phyloP scores from a whole-genome alignment of 352 stramenopile species.

The Phytophthora rubi region DNA sequence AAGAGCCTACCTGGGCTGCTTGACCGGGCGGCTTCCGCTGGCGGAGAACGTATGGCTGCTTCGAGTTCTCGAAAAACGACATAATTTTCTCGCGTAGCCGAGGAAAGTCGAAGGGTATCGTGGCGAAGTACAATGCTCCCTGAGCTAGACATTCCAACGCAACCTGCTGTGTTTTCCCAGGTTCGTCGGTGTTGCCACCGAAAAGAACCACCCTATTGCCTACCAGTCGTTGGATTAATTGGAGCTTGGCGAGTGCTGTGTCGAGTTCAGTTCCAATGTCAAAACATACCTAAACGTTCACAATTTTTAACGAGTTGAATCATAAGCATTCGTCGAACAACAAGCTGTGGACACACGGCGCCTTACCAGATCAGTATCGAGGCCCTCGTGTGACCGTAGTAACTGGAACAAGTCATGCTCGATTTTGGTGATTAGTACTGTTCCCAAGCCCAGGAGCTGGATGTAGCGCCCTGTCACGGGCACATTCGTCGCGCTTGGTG shows the following conservation, averaged over 20 bases:
- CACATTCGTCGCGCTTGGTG: conserved; percentile 43
- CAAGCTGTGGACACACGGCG: background rate
- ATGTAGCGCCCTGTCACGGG: conserved; percentile 71
- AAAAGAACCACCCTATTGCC: conserved; percentile 63
- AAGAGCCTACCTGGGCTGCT: conserved; percentile 33
- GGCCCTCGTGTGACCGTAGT: conserved; percentile 39
- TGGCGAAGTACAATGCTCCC: conserved; percentile 69
- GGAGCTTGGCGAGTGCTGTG: conserved; percentile 48
- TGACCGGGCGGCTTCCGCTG: conserved; percentile 43
- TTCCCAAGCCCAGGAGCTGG: conserved; percentile 69
- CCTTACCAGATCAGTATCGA: conserved; percentile 61
- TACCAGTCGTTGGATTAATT: conserved; percentile 40
- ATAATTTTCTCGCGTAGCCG: conserved; percentile 61
- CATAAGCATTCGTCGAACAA: background rate
- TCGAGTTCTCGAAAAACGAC: conserved; percentile 57
- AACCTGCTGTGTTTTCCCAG: conserved; percentile 38
- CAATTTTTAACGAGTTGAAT: background rate
- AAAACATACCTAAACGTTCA: conserved; percentile 60
- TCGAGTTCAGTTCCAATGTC: conserved; percentile 63
- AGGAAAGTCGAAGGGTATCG: conserved; percentile 65
- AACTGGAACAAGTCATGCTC: conserved; percentile 48
- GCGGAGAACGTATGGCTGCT: conserved; percentile 62
- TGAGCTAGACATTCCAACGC: conserved; percentile 51
- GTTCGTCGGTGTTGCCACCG: conserved; percentile 50
- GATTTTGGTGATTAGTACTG: conserved; percentile 42